These are phyloP conservation scores for Fusarium falciforme DNA, from an alignment of 2,329 filamentous ascomycete species.

Conservation along the genomic window DNA sequence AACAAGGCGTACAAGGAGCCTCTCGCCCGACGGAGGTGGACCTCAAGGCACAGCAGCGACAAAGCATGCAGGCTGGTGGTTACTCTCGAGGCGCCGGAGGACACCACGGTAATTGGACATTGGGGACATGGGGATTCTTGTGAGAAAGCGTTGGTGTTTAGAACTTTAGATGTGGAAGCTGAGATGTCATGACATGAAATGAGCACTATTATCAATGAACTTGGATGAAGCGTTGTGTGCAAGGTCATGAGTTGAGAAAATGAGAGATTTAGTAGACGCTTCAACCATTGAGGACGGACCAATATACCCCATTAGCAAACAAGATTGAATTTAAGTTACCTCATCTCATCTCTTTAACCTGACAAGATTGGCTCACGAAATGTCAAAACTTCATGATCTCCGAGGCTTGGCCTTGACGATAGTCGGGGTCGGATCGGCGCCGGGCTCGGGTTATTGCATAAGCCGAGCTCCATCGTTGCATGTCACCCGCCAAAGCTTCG, in stretches of 20 bases:
- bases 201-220: not conserved
- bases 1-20: constrained; percentile 73
- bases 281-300: not conserved
- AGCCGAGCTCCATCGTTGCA: constrained; percentile 31
- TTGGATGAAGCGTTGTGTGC: not conserved
- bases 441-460: constrained; percentile 49
- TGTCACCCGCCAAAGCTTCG: constrained; percentile 22
- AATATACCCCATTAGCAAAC: constrained; percentile 27
- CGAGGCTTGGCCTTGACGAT: constrained; percentile 17
- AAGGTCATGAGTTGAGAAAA: not conserved
- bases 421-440: constrained; percentile 22
- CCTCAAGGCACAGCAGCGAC: constrained; percentile 67
- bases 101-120: constrained; percentile 66
- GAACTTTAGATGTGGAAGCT: not conserved
- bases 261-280: constrained; percentile 9
- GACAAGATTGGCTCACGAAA: not conserved
- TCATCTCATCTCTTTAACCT: not conserved
- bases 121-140: constrained; percentile 70
- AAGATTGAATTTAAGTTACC: constrained; percentile 4
- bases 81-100: constrained; percentile 53
- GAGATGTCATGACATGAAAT: constrained; percentile 13
- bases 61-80: constrained; percentile 71
- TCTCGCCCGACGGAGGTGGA: constrained; percentile 70
- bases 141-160: constrained; percentile 37
- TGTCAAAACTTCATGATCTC: constrained; percentile 8